Evolutionary conservation across 139 green algal species (phyloP).

Genomic region (Eudorina sp.): DNA sequence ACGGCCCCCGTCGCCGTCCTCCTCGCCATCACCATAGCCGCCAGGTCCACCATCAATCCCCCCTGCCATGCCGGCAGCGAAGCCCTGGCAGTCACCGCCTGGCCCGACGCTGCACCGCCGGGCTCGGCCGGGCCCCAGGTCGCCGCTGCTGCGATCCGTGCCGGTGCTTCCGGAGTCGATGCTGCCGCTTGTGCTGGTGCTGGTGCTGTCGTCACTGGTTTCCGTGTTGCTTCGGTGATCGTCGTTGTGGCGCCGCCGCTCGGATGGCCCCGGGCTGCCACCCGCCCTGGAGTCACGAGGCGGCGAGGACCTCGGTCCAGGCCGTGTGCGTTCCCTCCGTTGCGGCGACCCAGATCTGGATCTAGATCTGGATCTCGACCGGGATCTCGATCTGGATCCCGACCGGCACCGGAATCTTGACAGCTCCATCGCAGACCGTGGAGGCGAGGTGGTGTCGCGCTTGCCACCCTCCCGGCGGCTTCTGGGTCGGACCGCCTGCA

Average conservation of each 20-base stretch:
- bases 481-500: neutral
- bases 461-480: neutral
- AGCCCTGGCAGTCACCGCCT: neutral
- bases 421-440: neutral
- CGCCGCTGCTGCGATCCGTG: too few species aligned
- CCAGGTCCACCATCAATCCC: neutral
- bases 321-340: too few species aligned
- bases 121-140: too few species aligned
- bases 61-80: neutral
- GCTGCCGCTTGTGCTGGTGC: neutral
- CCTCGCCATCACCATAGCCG: neutral
- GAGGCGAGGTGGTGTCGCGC: neutral
- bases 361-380: conserved; percentile 11
- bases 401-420: neutral
- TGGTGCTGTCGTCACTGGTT: too few species aligned
- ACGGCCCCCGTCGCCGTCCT: neutral
- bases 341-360: neutral
- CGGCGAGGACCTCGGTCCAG: too few species aligned
- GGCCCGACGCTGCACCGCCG: too few species aligned
- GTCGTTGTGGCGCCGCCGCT: too few species aligned
- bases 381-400: neutral
- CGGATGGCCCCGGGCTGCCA: too few species aligned
- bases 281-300: too few species aligned
- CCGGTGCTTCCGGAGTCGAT: neutral
- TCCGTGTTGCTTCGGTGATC: too few species aligned